Conservation (phyloP, 2,329 filamentous ascomycete species). For the Fusarium sp. region DNA sequence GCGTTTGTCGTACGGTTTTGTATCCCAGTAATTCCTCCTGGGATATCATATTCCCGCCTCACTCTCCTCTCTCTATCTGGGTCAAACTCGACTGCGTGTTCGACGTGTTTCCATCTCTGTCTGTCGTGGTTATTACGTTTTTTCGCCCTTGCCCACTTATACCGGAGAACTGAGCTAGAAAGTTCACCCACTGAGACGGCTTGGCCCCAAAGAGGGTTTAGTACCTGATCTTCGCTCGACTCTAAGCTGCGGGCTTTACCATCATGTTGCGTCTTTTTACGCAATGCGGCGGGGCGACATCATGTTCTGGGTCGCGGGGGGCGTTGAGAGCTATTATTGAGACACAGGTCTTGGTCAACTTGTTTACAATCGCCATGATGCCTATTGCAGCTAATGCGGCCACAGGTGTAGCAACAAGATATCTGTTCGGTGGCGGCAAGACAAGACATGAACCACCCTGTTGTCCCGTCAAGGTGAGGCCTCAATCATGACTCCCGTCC, state of each 20-base stretch:
- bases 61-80: background rate
- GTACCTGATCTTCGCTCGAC: conserved; percentile 36
- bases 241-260: conserved; percentile 37
- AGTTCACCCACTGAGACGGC: conserved; percentile 28
- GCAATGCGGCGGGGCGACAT: conserved; percentile 41
- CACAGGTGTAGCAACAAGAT: conserved; percentile 1
- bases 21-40: background rate
- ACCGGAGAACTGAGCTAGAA: conserved; percentile 38
- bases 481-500: background rate
- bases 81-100: conserved; percentile 7
- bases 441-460: conserved; percentile 7
- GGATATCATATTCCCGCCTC: background rate
- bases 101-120: conserved; percentile 26
- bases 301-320: conserved; percentile 27
- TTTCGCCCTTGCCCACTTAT: conserved; percentile 26
- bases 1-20: conserved; percentile 29
- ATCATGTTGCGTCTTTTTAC: conserved; percentile 48
- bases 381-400: background rate
- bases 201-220: conserved; percentile 29
- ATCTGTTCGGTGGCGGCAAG: background rate
- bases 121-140: conserved; percentile 23
- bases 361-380: background rate
- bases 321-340: conserved; percentile 3
- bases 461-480: conserved; percentile 21
- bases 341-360: background rate